Evolutionary conservation across 2,329 filamentous ascomycete species (phyloP).

Genomic region (Fusarium sp.): DNA sequence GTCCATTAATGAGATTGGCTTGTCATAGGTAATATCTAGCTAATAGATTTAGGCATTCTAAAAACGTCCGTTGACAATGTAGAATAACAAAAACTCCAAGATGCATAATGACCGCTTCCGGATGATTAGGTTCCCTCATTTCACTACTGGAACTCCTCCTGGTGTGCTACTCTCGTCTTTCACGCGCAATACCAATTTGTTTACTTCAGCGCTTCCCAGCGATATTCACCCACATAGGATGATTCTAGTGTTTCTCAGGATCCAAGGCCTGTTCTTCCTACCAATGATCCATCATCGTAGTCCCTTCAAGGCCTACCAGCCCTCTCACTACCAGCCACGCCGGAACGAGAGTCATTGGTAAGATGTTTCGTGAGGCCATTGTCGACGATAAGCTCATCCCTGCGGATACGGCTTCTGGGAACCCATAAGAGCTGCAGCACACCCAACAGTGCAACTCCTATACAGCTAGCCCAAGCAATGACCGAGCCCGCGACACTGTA

Average conservation of each 20-base stretch:
- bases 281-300: not conserved
- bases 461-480: constrained; percentile 56
- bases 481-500: constrained; percentile 69
- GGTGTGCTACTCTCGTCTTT: not conserved
- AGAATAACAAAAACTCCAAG: not conserved
- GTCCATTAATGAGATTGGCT: too few species aligned
- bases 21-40: too few species aligned
- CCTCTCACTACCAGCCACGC: not conserved
- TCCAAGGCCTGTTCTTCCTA: not conserved
- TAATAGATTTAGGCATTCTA: too few species aligned
- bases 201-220: not conserved
- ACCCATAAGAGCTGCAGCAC: constrained; percentile 38
- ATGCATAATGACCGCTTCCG: not conserved
- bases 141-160: not conserved
- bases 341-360: constrained; percentile 25
- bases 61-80: too few species aligned
- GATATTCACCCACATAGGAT: not conserved
- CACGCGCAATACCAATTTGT: not conserved
- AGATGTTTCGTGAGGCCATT: constrained; percentile 29
- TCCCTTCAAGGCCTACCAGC: not conserved
- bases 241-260: not conserved
- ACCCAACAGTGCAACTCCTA: constrained; percentile 39
- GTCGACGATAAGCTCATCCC: constrained; percentile 28
- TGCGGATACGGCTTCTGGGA: constrained; percentile 19
- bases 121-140: not conserved